Base-by-base conservation (phyloP, 2,329 filamentous ascomycete genomes). In the Botrytis squamosa region DNA sequence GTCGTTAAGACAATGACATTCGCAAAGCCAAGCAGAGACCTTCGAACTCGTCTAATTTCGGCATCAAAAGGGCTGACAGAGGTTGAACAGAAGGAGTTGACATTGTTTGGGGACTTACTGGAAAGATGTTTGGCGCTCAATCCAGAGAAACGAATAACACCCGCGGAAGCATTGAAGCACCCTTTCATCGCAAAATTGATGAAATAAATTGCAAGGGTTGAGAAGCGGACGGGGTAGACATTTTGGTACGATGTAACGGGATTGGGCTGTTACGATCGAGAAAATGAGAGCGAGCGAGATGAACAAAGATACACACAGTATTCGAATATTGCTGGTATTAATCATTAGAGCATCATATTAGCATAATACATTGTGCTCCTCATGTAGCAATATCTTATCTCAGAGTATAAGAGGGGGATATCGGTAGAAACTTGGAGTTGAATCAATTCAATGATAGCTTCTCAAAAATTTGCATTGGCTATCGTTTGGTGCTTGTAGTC, bases 71-170 rank as follows among this genome's bases (percentile, higher is more conserved):
- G 90, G 70, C 91, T 97, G 86, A 89, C 86, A 68, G 92, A 95
- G 75, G 85, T 85, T 16, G 93, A 96, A 82, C 85, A 88, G 57
- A 92, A 91, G 81, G 94, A 98, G 79, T 84, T 98, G 75, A 91
- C 92, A 74, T 86, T 92, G 71, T 97, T 99, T 82, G 87, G 94
- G 77, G 95, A 98, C 82, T 84, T 99, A 67, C 84, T 99, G 73
- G 95, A 97, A 80, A 91, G 92, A 72, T 98, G 95, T 81, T 86
- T 99, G 76, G 90, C 91, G 74, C 87, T 98, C 76, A 97, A 98
- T 80, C 94, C 95, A 0, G 95, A 97, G 82, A 97, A 97, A 86
- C 89, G 96, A 76, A 93, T 96, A 79, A 95, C 93, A 65, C 93
- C 96, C 0, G 86, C 88, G 22, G 95, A 98, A 80, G 96, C 96